These are phyloP conservation scores for Pyricularia sp. DNA, from an alignment of 2,329 filamentous ascomycete genomes.

Conservation along the genomic window DNA sequence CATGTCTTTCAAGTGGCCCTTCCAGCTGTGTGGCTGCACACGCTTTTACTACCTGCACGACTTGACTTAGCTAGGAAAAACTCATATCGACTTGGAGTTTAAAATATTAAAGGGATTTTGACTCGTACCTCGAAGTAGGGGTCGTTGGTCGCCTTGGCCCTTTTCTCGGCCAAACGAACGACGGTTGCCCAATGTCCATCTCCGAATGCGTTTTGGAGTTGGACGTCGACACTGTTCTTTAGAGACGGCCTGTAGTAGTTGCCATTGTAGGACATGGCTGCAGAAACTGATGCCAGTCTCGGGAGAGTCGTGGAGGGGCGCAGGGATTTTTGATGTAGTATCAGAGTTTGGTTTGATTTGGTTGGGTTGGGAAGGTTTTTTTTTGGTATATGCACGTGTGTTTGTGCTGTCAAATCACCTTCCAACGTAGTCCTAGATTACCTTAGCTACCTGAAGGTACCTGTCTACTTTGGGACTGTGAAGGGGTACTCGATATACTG, in stretches of 20 bases:
- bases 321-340: not conserved
- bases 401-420: not conserved
- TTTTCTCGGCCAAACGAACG: slow-evolving; percentile 42
- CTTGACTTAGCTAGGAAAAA: not conserved
- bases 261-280: slow-evolving; percentile 10
- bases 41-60: slow-evolving; percentile 31
- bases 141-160: slow-evolving; percentile 38
- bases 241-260: slow-evolving; percentile 26
- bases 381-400: not conserved
- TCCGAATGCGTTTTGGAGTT: slow-evolving; percentile 45
- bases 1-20: slow-evolving; percentile 33
- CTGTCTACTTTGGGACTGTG: not conserved
- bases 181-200: slow-evolving; percentile 44
- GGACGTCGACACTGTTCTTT: slow-evolving; percentile 40
- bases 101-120: not conserved
- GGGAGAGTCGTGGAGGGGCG: not conserved
- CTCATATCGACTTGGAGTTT: not conserved
- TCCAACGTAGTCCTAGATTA: not conserved
- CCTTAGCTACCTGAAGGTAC: not conserved
- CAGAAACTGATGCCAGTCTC: not conserved
- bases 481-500: not conserved
- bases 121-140: slow-evolving; percentile 43
- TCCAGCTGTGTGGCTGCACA: slow-evolving; percentile 44
- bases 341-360: not conserved
- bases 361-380: not conserved